Conservation (phyloP, 2,329 filamentous ascomycete genomes). For the Colletotrichum kahawae region DNA sequence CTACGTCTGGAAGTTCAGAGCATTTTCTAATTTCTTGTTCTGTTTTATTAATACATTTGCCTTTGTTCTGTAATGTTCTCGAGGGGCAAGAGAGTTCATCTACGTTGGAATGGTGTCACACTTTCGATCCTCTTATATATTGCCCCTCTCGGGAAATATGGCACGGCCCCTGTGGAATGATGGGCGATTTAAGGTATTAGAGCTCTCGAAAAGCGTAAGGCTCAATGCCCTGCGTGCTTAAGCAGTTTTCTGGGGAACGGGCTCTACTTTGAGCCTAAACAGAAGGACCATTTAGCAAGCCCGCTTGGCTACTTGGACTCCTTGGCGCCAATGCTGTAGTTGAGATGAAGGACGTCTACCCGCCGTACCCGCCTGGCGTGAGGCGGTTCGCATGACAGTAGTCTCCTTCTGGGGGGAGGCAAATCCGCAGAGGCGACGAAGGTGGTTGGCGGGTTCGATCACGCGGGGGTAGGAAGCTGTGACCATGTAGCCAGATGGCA, state of each 20-base stretch:
- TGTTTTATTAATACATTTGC: background rate
- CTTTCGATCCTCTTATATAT: background rate
- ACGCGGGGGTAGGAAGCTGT: background rate
- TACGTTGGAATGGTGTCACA: background rate
- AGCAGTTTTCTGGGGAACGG: background rate
- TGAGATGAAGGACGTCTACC: background rate
- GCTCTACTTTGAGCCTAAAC: background rate
- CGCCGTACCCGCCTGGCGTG: background rate
- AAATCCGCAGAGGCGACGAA: background rate
- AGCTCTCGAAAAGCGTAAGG: background rate
- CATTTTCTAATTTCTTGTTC: background rate
- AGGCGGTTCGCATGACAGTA: background rate
- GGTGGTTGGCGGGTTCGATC: background rate
- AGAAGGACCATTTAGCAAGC: background rate
- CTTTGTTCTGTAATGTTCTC: background rate
- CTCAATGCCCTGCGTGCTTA: background rate
- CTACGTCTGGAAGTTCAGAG: background rate
- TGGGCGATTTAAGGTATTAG: background rate
- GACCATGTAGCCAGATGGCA: background rate
- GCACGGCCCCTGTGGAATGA: background rate
- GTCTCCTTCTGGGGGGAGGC: background rate
- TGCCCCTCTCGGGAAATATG: background rate
- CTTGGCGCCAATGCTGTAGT: conserved; percentile 3
- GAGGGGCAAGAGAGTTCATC: background rate
- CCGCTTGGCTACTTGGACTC: background rate